These are phyloP conservation scores for Ilyonectria robusta DNA, from an alignment of 2,329 filamentous ascomycete genomes.

Conservation along the genomic window DNA sequence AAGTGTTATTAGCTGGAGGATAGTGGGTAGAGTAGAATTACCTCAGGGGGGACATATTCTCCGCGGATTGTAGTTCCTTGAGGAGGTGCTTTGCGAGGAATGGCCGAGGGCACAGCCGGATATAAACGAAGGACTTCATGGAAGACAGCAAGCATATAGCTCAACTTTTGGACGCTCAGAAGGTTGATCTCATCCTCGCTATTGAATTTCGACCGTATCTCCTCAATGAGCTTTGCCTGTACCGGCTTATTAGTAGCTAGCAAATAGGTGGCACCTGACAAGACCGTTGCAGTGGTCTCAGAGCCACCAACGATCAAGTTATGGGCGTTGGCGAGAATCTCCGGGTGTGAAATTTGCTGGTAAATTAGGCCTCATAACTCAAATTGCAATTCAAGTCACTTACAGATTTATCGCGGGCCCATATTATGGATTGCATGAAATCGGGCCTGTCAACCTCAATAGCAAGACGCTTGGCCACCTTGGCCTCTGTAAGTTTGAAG, in stretches of 20 bases:
- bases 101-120: slow-evolving; percentile 45
- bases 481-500: neutral
- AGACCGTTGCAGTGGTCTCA: slow-evolving; percentile 52
- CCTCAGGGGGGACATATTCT: slow-evolving; percentile 50
- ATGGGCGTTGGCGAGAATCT: slow-evolving; percentile 24
- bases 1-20: neutral
- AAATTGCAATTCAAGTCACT: neutral
- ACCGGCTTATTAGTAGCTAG: slow-evolving; percentile 44
- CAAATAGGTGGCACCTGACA: slow-evolving; percentile 47
- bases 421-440: slow-evolving; percentile 18
- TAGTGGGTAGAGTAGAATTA: slow-evolving; percentile 32
- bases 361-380: neutral
- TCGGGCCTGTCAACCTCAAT: slow-evolving; percentile 4
- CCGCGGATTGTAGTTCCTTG: slow-evolving; percentile 51
- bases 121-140: slow-evolving; percentile 59
- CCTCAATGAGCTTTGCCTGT: slow-evolving; percentile 49
- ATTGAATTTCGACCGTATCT: slow-evolving; percentile 56
- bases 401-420: slow-evolving; percentile 9
- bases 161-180: slow-evolving; percentile 38
- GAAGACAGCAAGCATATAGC: slow-evolving; percentile 58
- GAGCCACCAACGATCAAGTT: slow-evolving; percentile 50
- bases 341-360: slow-evolving; percentile 15
- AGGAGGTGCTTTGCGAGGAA: slow-evolving; percentile 47
- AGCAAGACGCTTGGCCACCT: slow-evolving; percentile 8
- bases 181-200: slow-evolving; percentile 55